Conservation (phyloP, 1,284 basidiomycete species). For the Xanthoconium separans region DNA sequence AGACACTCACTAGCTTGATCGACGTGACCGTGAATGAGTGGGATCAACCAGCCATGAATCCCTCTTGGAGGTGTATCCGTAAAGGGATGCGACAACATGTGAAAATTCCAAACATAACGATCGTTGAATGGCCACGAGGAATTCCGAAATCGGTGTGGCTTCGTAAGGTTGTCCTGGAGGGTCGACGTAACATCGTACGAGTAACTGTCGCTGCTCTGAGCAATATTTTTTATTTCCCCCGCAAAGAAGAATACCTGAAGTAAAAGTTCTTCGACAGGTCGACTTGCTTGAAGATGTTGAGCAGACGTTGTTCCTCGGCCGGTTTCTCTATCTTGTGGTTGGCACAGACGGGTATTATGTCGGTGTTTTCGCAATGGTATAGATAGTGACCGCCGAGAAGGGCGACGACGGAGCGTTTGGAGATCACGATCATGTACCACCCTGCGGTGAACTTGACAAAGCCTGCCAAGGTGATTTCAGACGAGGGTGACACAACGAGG, state of each 20-base stretch:
- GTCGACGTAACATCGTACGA: slow-evolving; percentile 97
- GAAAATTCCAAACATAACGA: slow-evolving; percentile 95
- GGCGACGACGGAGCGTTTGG: slow-evolving; percentile 89
- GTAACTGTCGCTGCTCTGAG: slow-evolving; percentile 54
- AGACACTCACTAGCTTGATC: slow-evolving; percentile 90
- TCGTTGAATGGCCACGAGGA: slow-evolving; percentile 75
- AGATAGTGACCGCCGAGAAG: slow-evolving; percentile 96
- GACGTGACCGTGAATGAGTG: slow-evolving; percentile 93
- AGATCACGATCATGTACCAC: slow-evolving; percentile 91
- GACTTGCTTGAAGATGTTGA: slow-evolving; percentile 95
- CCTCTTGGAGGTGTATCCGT: slow-evolving; percentile 27
- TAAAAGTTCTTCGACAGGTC: slow-evolving; percentile 99
- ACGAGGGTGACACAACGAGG: not conserved
- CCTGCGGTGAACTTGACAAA: slow-evolving; percentile 89
- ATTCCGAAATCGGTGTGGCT: slow-evolving; percentile 40
- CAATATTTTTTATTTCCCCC: not conserved
- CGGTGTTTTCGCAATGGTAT: slow-evolving; percentile 94
- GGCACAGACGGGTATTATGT: slow-evolving; percentile 73
- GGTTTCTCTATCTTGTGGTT: slow-evolving; percentile 81
- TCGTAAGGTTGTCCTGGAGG: slow-evolving; percentile 90
- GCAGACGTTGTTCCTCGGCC: slow-evolving; percentile 80
- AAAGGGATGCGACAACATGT: slow-evolving; percentile 78
- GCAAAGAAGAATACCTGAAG: slow-evolving; percentile 68
- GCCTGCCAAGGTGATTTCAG: slow-evolving; percentile 39
- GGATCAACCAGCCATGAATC: slow-evolving; percentile 77